Conservation (phyloP, 2,329 filamentous ascomycete genomes). For the Stemphylium lycopersici region DNA sequence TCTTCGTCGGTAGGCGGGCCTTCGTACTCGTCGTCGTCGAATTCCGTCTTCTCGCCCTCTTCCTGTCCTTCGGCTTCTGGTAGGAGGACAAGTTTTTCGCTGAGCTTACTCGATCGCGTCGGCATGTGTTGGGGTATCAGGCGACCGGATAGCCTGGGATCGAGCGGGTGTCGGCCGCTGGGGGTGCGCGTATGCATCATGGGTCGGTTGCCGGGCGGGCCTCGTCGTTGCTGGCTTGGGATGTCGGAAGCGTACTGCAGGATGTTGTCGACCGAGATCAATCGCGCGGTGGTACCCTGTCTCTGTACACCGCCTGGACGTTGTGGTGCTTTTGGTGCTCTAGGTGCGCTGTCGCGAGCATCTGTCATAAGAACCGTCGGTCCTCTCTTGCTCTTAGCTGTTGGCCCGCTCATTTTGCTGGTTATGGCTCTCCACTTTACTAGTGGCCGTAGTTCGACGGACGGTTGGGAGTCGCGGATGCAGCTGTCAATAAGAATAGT, state of each 20-base stretch:
- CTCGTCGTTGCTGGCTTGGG: conserved; percentile 87
- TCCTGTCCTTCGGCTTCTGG: conserved; percentile 73
- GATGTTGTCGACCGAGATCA: conserved; percentile 91
- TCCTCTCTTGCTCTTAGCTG: conserved; percentile 47
- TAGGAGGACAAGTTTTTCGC: conserved; percentile 93
- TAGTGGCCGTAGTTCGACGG: conserved; percentile 13
- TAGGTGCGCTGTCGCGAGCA: conserved; percentile 55
- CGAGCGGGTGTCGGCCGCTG: conserved; percentile 58
- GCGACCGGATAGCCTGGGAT: conserved; percentile 63
- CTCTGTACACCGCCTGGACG: conserved; percentile 38
- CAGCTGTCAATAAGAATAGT: background rate
- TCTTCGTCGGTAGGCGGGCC: conserved; percentile 73
- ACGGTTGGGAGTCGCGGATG: background rate
- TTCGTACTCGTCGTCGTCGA: conserved; percentile 62
- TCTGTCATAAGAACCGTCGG: conserved; percentile 60
- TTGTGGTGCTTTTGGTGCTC: conserved; percentile 34
- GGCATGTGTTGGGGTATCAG: conserved; percentile 70
- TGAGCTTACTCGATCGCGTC: conserved; percentile 88
- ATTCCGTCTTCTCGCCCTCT: conserved; percentile 60
- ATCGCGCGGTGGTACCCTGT: conserved; percentile 55
- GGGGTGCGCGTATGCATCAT: conserved; percentile 55
- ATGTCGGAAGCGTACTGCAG: conserved; percentile 94
- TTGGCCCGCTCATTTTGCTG: conserved; percentile 41
- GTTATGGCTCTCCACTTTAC: conserved; percentile 11
- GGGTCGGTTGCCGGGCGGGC: conserved; percentile 64